phyloP scores from a whole-genome alignment of 208 protist species.

The Wallacemonas sp. region DNA sequence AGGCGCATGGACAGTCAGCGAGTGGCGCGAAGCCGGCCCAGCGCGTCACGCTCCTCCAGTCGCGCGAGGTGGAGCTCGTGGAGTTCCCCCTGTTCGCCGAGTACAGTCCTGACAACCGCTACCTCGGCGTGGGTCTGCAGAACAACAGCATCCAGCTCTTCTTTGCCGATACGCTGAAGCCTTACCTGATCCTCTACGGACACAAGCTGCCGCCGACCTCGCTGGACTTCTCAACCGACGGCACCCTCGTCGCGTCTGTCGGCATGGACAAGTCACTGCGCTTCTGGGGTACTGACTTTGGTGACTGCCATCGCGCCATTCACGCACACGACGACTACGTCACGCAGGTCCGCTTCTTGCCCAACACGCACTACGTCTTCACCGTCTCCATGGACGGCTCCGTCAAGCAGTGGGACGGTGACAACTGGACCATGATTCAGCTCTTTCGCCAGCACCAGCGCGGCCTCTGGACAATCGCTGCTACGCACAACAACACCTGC shows the following conservation, averaged over 20 bases:
- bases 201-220: conserved; percentile 97
- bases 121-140: conserved; percentile 94
- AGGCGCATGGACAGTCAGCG: conserved; percentile 4
- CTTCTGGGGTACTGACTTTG: conserved; percentile 98
- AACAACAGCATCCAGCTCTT: conserved; percentile 98
- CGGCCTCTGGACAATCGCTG: conserved; percentile 70
- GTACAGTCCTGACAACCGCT: conserved; percentile 81
- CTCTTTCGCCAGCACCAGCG: conserved; percentile 79
- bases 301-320: conserved; percentile 98
- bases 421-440: conserved; percentile 94
- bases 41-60: conserved; percentile 54
- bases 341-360: conserved; percentile 94
- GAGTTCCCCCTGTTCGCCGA: conserved; percentile 93
- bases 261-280: conserved; percentile 99
- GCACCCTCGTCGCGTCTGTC: conserved; percentile 94
- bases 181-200: conserved; percentile 98
- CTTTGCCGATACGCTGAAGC: conserved; percentile 96
- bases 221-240: conserved; percentile 94
- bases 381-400: conserved; percentile 93
- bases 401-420: conserved; percentile 98
- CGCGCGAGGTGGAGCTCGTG: conserved; percentile 91
- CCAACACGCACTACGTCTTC: conserved; percentile 98
- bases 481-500: conserved; percentile 76
- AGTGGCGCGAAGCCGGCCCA: not conserved
- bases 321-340: conserved; percentile 98